phyloP scores from a whole-genome alignment of 305 asterid species.

The Plantago coronopus region DNA sequence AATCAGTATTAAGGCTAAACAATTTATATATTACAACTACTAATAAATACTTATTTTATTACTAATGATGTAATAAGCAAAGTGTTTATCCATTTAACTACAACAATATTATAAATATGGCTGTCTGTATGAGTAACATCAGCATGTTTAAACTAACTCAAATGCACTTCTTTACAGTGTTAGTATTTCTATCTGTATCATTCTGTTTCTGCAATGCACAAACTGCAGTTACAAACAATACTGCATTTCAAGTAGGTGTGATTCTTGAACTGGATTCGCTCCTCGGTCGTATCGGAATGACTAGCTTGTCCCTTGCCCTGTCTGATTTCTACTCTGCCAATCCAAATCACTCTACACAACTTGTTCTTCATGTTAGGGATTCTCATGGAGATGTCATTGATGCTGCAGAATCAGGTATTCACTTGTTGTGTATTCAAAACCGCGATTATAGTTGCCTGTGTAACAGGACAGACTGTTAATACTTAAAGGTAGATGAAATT shows the following conservation, averaged over 20 bases:
- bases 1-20: too few species aligned
- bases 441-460: too few species aligned
- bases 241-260: conserved; percentile 26
- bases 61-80: too few species aligned
- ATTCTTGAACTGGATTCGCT: conserved; percentile 33
- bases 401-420: conserved; percentile 30
- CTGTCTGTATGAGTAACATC: too few species aligned
- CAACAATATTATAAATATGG: too few species aligned
- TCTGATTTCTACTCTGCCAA: conserved; percentile 27
- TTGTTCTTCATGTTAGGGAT: conserved; percentile 30
- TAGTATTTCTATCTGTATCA: not conserved
- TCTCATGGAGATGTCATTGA: conserved; percentile 28
- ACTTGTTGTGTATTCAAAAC: not conserved
- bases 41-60: too few species aligned
- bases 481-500: not conserved
- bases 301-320: conserved; percentile 25
- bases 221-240: conserved; percentile 2
- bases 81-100: too few species aligned
- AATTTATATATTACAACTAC: too few species aligned
- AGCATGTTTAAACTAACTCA: too few species aligned
- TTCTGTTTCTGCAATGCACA: conserved; percentile 12
- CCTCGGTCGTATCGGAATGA: conserved; percentile 28
- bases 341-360: conserved; percentile 21
- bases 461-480: too few species aligned
- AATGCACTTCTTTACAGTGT: too few species aligned